Base-by-base conservation (phyloP, 2,329 filamentous ascomycete species). In the Fusarium algeriense region DNA sequence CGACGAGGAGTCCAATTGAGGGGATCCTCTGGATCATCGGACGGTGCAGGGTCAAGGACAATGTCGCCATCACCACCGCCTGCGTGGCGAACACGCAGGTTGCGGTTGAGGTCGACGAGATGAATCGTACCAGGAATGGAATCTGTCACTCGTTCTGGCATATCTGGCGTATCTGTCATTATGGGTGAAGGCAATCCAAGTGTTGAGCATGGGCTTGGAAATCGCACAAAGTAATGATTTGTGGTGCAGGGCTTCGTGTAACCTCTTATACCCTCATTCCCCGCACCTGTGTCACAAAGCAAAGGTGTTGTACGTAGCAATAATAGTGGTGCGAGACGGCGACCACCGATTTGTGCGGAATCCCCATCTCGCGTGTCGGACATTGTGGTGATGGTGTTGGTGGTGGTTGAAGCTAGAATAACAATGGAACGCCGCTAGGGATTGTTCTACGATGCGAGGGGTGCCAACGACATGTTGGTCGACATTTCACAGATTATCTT, bases 31-130 rank as follows among this genome's bases (percentile, higher is more conserved):
- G 85, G 83, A 65, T 88, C 84, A 14, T 78, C 75, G 0, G 84
- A 85, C 3, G 86, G 86, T 0, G 81, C 80, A 3, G 87, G 87
- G 12, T 87, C 81, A 14, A 88, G 78, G 20, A 88, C 84, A 57
- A 87, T 85, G 52, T 86, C 81, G 35, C 73, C 74, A 12, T 76
- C 73, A 41, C 67, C 73, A n/a, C 64, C 64, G 1, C 56, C 64
- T 6, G 79, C 77, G 65, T 83, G 82, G 10, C 71, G 76, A 45
- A 79, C 75, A 3, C 70, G 74, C 35, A 80, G 67, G 6, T 69
- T 78, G 13, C 79, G 78, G 37, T 82, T 73, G 5, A 83, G 55
- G 53, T 84, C 82, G 8, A 84, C 78, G 13, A 84, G 78, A 60
- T 81, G 80, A 37, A 84, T 79, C 1, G 82, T 84, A 4, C 82